These are phyloP conservation scores for Thielaviopsis populi DNA, from an alignment of 2,329 filamentous ascomycete species.

Conservation along the genomic window DNA sequence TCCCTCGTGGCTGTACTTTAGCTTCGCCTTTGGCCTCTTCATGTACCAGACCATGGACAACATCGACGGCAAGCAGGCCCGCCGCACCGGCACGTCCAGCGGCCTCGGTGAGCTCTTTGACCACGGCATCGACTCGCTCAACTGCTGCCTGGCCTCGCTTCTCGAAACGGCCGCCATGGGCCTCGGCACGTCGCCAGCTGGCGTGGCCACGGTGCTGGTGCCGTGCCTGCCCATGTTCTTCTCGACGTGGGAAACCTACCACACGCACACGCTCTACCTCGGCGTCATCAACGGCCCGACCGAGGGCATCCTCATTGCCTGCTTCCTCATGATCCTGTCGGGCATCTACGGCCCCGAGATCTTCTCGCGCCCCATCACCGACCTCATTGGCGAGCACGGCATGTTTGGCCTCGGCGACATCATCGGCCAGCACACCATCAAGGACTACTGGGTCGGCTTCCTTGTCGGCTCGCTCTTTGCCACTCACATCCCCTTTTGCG, in stretches of 20 bases:
- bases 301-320: constrained; percentile 83
- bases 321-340: constrained; percentile 68
- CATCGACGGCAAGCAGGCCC: constrained; percentile 92
- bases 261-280: constrained; percentile 92
- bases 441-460: constrained; percentile 73
- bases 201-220: constrained; percentile 79
- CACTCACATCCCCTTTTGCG: constrained; percentile 74
- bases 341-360: constrained; percentile 79
- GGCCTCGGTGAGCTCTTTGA: constrained; percentile 94
- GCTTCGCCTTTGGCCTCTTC: constrained; percentile 89
- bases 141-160: constrained; percentile 85
- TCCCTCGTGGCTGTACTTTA: constrained; percentile 86
- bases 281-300: constrained; percentile 96
- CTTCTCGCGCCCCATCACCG: constrained; percentile 62
- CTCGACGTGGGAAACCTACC: constrained; percentile 98
- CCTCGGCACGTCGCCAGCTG: constrained; percentile 66
- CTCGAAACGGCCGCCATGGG: constrained; percentile 90
- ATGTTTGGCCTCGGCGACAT: constrained; percentile 38
- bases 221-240: constrained; percentile 98
- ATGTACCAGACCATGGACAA: constrained; percentile 99
- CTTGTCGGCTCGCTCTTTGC: constrained; percentile 50
- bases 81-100: constrained; percentile 86
- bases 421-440: constrained; percentile 58
- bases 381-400: constrained; percentile 43
- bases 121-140: constrained; percentile 94